These are phyloP conservation scores for Jatropha multifida DNA, from an alignment of 441 rosid species.

Conservation along the genomic window DNA sequence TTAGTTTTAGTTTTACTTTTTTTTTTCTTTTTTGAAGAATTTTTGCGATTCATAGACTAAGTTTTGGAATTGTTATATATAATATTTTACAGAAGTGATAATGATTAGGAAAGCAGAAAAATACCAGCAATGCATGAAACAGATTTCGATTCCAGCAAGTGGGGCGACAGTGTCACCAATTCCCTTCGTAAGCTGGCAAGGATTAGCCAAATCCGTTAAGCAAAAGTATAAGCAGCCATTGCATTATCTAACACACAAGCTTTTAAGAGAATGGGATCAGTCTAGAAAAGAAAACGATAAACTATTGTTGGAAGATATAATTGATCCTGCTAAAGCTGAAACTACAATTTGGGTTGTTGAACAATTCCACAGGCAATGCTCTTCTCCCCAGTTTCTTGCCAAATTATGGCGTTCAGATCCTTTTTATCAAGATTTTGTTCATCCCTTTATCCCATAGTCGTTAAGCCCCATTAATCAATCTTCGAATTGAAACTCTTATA, in stretches of 20 bases:
- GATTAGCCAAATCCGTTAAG: conserved; percentile 19
- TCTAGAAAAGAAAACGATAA: conserved; percentile 10
- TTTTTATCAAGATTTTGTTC: conserved; percentile 3
- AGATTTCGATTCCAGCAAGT: conserved; percentile 10
- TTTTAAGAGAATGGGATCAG: conserved; percentile 29
- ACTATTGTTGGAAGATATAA: not conserved
- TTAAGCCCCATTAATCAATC: too few relatives aligned
- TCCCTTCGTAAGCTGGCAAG: conserved; percentile 24
- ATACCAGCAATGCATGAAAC: conserved; percentile 29
- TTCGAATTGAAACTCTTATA: too few relatives aligned
- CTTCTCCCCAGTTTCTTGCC: conserved; percentile 21
- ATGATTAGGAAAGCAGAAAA: conserved; percentile 15
- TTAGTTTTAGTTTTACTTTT: too few relatives aligned
- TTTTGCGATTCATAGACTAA: too few relatives aligned
- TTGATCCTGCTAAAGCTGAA: conserved; percentile 25
- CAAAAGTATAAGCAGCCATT: conserved; percentile 31
- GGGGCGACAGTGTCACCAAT: not conserved
- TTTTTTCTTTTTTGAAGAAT: too few relatives aligned
- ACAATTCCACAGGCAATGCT: conserved; percentile 27
- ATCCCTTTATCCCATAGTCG: not conserved
- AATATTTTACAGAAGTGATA: not conserved
- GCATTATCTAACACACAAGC: conserved; percentile 27
- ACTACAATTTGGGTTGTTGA: conserved; percentile 26
- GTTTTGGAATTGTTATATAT: too few relatives aligned
- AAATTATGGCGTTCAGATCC: conserved; percentile 28